Evolutionary conservation across 2,329 filamentous ascomycete genomes (phyloP), one percentile per base, ranked within the genome.

Genomic region (Cladorrhinum sp.): DNA sequence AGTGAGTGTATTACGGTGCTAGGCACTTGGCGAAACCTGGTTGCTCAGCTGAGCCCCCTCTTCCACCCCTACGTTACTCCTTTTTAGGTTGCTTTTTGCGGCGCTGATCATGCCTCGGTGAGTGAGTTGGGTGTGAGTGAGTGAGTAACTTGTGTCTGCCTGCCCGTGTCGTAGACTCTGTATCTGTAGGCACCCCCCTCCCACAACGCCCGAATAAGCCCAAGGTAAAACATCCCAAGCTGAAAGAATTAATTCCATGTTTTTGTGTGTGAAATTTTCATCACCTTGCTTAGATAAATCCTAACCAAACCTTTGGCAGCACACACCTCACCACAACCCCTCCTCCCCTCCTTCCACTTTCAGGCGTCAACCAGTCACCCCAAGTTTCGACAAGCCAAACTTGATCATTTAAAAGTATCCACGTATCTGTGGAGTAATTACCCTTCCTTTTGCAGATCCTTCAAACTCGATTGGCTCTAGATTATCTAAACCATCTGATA

Each of bases 401-500:
- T 46, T 8, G 16, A 2, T 14, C 42, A 18, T 16, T 14, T 42
- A n/a, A n/a, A n/a, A n/a, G n/a, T n/a, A n/a, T n/a, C 36, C 16
- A 14, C 36, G 16, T 14, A 20, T 46, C n/a, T 18, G 42, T 46
- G 42, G 42, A 46, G 16, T 4, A 46, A 5, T 28, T 28, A 9
- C 26, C 26, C 4, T 5, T 5, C 9, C 26, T 10, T 16, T 3
- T 12, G 42, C n/a, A 46, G 18, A 18, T 46, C 42, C n/a, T 20
- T 46, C 42, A 2, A 20, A 9, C 9, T 36, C 26, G 2, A 64
- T 66, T 67, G 62, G 65, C 52, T 26, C 33, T n/a, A 66, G 64
- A 67, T 67, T 66, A 67, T 67, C 65, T 58, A 60, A 54, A 65
- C 39, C 55, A 66, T 67, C 64, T 64, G 65, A 67, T 67, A 65